Conservation (phyloP, 139 green algal species). For the Micromonas commoda region DNA sequence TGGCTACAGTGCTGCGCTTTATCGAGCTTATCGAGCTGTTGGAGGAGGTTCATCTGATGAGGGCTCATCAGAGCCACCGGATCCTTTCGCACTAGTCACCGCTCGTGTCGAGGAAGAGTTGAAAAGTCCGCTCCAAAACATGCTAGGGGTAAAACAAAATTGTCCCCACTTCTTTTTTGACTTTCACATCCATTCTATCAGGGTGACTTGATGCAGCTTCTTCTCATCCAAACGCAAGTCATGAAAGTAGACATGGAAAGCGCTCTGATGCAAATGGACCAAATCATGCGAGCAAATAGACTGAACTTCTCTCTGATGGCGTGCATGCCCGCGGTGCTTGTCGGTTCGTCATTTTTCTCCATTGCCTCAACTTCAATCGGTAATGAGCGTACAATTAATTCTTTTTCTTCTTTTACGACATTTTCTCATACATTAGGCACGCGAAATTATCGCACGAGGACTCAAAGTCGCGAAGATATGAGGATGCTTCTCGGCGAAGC, state of each 20-base stretch:
- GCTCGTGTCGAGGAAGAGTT: conserved; percentile 26
- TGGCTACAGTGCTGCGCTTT: not conserved
- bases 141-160: conserved; percentile 15
- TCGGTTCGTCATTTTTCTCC: not conserved
- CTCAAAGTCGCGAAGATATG: conserved; percentile 18
- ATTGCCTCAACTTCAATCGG: not conserved
- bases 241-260: conserved; percentile 39
- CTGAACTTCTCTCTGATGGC: conserved; percentile 34
- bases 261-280: conserved; percentile 37
- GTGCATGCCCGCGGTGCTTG: conserved; percentile 21
- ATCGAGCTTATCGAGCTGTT: conserved; percentile 15
- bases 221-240: conserved; percentile 26
- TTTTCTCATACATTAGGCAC: too few species aligned
- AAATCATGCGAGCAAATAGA: conserved; percentile 27
- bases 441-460: not conserved
- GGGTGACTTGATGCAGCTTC: conserved; percentile 21
- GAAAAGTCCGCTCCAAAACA: conserved; percentile 19
- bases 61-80: not conserved
- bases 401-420: too few species aligned
- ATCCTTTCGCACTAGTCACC: conserved; percentile 17
- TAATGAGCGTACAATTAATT: not conserved
- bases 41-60: not conserved
- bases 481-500: conserved; percentile 27
- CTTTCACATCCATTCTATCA: not conserved
- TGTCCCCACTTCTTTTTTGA: not conserved